A percentile compares a stretch with the other conserved stretches of the same genome.
Evolutionary conservation across 352 stramenopile genomes (phyloP).

Genomic region (Globisporangium paddicum): DNA sequence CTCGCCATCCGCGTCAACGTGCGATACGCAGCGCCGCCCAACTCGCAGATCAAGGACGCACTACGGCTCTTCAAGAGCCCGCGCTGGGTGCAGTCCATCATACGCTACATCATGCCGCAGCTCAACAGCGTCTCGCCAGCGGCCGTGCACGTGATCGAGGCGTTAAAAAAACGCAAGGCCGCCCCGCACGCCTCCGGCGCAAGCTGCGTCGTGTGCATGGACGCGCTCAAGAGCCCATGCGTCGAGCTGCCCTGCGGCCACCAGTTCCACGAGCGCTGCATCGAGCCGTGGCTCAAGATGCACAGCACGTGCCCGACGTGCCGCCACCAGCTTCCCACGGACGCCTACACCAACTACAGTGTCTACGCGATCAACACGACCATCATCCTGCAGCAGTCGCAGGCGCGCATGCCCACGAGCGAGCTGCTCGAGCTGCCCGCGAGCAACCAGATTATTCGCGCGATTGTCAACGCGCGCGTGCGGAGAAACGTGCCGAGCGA

Average conservation of each 20-base stretch:
- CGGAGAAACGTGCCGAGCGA: constrained; percentile 38
- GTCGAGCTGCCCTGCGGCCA: constrained; percentile 72
- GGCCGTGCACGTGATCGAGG: constrained; percentile 50
- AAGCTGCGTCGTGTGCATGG: constrained; percentile 84
- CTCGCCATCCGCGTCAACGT: constrained; percentile 87
- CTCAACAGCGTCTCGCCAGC: constrained; percentile 80
- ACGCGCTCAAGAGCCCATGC: constrained; percentile 46
- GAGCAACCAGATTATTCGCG: constrained; percentile 84
- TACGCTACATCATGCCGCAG: constrained; percentile 87
- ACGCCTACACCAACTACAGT: constrained; percentile 83
- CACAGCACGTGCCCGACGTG: constrained; percentile 84
- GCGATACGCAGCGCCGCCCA: constrained; percentile 74
- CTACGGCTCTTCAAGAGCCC: constrained; percentile 85
- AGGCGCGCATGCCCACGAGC: constrained; percentile 65
- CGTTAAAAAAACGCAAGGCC: constrained; percentile 42
- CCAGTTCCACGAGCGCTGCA: constrained; percentile 75
- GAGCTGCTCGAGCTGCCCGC: constrained; percentile 78
- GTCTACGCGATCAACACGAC: constrained; percentile 90
- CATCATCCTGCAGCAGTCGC: constrained; percentile 83
- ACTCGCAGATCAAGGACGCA: constrained; percentile 87
- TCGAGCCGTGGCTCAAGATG: constrained; percentile 85
- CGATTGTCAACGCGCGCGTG: constrained; percentile 82
- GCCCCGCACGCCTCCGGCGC: constrained; percentile 17
- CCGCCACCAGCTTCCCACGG: constrained; percentile 71
- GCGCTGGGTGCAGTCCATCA: constrained; percentile 88